Percentiles rank a stretch among this genome's conserved stretches.
These are phyloP conservation scores for Morella rubra DNA, from an alignment of 306 rosid genomes.

Conservation along the genomic window DNA sequence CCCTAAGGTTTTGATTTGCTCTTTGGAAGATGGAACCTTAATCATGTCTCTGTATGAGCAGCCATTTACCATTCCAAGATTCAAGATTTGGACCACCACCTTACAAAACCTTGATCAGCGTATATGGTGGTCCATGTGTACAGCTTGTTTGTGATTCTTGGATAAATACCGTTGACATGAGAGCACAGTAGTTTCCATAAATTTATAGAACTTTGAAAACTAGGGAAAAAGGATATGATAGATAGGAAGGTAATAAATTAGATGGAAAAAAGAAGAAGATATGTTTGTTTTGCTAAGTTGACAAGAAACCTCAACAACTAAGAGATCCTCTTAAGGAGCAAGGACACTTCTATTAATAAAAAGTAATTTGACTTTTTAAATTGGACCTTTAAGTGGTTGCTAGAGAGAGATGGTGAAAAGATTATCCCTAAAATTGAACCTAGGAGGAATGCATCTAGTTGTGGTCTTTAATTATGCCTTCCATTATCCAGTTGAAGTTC, in stretches of 20 bases:
- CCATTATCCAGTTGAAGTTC: no score
- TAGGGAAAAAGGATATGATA: not conserved
- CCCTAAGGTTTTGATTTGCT: constrained; percentile 77
- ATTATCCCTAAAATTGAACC: no score
- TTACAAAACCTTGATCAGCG: constrained; percentile 80
- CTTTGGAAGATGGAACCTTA: constrained; percentile 74
- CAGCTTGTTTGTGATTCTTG: constrained; percentile 86
- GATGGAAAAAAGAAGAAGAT: no score
- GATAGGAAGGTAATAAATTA: not conserved
- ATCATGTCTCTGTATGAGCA: constrained; percentile 72
- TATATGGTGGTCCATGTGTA: constrained; percentile 93
- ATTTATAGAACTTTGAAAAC: not conserved
- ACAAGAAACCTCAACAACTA: no score
- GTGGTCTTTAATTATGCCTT: no score
- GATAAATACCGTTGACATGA: constrained; percentile 82
- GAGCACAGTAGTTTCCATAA: constrained; percentile 55
- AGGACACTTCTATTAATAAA: no score
- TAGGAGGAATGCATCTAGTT: no score
- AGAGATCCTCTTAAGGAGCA: no score
- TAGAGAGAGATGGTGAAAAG: no score
- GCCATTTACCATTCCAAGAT: constrained; percentile 50
- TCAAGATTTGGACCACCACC: constrained; percentile 92
- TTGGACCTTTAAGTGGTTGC: no score
- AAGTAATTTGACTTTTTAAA: no score
- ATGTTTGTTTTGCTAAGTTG: no score